These are phyloP conservation scores for Paramecium tetraurelia DNA, from an alignment of 73 alveolate species.

Conservation along the genomic window DNA sequence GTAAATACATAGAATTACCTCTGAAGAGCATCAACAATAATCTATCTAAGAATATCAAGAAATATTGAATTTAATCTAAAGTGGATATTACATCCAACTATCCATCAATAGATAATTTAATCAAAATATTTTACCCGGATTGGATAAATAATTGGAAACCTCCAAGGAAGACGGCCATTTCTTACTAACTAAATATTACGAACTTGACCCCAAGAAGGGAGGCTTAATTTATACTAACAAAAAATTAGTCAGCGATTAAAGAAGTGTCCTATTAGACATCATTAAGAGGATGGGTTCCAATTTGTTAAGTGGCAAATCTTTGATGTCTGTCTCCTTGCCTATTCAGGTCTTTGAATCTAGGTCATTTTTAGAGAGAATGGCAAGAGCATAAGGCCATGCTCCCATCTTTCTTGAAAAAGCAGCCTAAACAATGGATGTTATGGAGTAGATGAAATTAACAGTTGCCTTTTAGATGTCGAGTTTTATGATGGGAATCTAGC, in stretches of 20 bases:
- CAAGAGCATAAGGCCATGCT: conserved; percentile 61
- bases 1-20: not conserved
- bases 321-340: conserved; percentile 59
- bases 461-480: not conserved
- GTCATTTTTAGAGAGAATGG: conserved; percentile 57
- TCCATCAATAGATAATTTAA: not conserved
- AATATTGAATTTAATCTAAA: not conserved
- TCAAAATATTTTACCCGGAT: not conserved
- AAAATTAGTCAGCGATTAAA: conserved; percentile 16
- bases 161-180: conserved; percentile 58
- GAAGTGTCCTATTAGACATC: conserved; percentile 39
- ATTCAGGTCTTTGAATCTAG: conserved; percentile 47
- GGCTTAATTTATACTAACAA: conserved; percentile 45
- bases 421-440: not conserved
- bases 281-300: conserved; percentile 61
- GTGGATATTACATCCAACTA: not conserved
- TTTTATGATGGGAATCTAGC: conserved; percentile 57
- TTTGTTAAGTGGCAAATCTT: conserved; percentile 44
- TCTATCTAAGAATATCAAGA: not conserved
- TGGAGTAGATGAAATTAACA: conserved; percentile 36
- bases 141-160: conserved; percentile 26
- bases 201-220: conserved; percentile 55
- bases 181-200: conserved; percentile 34
- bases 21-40: conserved; percentile 30
- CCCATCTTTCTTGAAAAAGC: conserved; percentile 61